Evolutionary conservation across 2,329 filamentous ascomycete species (phyloP), one percentile per base, ranked within the genome.

Genomic region (Ceratocystiopsis brevicomis): DNA sequence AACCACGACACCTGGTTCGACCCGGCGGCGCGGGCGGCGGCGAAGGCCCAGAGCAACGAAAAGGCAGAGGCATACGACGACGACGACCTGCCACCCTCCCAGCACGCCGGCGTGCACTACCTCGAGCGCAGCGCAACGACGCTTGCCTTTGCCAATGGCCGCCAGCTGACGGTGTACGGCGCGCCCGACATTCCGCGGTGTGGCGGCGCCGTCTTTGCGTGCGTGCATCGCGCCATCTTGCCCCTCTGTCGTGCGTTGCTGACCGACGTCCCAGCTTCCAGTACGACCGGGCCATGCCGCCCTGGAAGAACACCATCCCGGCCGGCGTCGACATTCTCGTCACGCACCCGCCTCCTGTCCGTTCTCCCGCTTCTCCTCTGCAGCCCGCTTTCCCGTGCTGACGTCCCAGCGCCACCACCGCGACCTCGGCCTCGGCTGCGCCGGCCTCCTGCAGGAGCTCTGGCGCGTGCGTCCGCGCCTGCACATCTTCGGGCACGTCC

Each of bases 1-100:
- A 95, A 95, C 56, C 88, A 95, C 58, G 88, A 95, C 56, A 78
- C 75, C 53, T 92, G 76, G 64, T 81, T 93, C 48, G 88, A 93
- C 58, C 65, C 71, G 19, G 65, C 66, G 33, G 76, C 74, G 14
- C 69, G 81, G 4, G 59, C 57, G 15, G 60, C 67, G 11, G 11
- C 13, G 4, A 21, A 6, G 19, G 19, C 19, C 4, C 19, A 21
- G 19, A 21, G 19, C 19, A 21, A 6, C 19, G 19, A 21, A 10
- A 30, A 30, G 19, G 76, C 74, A 14, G 69, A 81, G 4, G 59
- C 57, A 15, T 60, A 67, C 11, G 64, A 70, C 39, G 58, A n/a
- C 61, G 63, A 36, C 13, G 42, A 11, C n/a, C 12, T 15, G 48
- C 59, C 57, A 30, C 66, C 87, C 15, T 65, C 84, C 51, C 76